A percentile compares a stretch with the other conserved stretches of the same genome.
Evolutionary conservation across 768 basidiomycete species (phyloP).

Genomic region (Gymnopilus dilepis): DNA sequence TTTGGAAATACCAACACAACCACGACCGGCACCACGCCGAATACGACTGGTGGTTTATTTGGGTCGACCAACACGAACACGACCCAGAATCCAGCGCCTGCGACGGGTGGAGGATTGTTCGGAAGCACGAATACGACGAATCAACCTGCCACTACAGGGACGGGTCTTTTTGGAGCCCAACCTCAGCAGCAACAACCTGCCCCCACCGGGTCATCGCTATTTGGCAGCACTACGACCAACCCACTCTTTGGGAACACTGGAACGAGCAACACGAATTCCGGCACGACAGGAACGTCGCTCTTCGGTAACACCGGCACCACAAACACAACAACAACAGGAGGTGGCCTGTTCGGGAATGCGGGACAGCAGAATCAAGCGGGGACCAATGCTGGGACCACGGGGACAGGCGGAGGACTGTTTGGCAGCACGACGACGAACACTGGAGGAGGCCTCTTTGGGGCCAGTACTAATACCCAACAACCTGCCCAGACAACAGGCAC

Average conservation of each 20-base stretch:
- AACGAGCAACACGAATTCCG: conserved; percentile 10
- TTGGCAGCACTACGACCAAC: conserved; percentile 16
- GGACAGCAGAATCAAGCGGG: neutral
- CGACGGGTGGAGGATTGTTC: conserved; percentile 24
- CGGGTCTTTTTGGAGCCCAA: neutral
- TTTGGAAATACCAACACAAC: conserved; percentile 25
- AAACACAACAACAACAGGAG: neutral
- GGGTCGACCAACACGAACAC: conserved; percentile 15
- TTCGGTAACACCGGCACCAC: conserved; percentile 18
- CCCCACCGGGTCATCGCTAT: conserved; percentile 16
- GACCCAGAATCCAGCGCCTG: conserved; percentile 28
- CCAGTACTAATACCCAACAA: conserved; percentile 12
- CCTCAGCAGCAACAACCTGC: conserved; percentile 5
- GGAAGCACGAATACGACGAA: conserved; percentile 17
- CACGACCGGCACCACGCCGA: conserved; percentile 2
- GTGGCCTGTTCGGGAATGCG: conserved; percentile 6
- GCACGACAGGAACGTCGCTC: conserved; percentile 8
- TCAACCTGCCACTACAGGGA: neutral
- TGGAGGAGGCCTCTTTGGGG: conserved; percentile 20
- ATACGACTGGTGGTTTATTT: conserved; percentile 33
- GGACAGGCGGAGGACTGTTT: conserved; percentile 24
- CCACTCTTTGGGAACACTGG: conserved; percentile 20
- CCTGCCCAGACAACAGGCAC: conserved; percentile 24
- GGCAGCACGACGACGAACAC: conserved; percentile 22
- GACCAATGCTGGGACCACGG: conserved; percentile 13